Conservation (phyloP, 805 yeast genomes). For the Candida namnaoensis region DNA sequence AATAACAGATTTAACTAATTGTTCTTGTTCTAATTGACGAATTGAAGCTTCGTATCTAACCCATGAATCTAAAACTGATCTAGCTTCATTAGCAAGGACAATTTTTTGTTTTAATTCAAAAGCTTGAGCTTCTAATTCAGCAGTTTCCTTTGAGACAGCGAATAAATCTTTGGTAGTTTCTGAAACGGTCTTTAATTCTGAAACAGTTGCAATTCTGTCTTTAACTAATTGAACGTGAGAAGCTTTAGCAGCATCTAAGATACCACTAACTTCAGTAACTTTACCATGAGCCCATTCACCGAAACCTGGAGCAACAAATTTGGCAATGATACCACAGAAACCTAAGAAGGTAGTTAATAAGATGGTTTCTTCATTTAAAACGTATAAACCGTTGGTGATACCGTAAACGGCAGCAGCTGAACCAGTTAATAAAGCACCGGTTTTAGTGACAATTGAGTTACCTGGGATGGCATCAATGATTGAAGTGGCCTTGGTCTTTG, state of each 20-base stretch:
- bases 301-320: conserved; percentile 89
- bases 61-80: conserved; percentile 96
- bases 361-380: conserved; percentile 90
- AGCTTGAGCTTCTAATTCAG: conserved; percentile 87
- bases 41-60: conserved; percentile 96
- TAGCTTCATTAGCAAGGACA: conserved; percentile 83
- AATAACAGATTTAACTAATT: conserved; percentile 78
- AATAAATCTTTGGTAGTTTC: conserved; percentile 86
- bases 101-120: conserved; percentile 90
- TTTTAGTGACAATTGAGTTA: conserved; percentile 77
- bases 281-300: conserved; percentile 89
- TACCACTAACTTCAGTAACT: conserved; percentile 69
- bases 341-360: conserved; percentile 74
- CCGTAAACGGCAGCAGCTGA: conserved; percentile 94
- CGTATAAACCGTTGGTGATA: conserved; percentile 85
- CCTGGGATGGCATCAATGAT: conserved; percentile 93
- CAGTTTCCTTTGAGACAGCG: conserved; percentile 94
- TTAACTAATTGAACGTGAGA: conserved; percentile 91
- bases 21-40: conserved; percentile 93
- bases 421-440: conserved; percentile 90
- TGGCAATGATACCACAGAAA: conserved; percentile 67
- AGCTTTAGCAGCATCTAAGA: conserved; percentile 80
- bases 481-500: conserved; percentile 84
- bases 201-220: conserved; percentile 81
- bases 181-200: conserved; percentile 87